Evolutionary conservation across 2,329 filamentous ascomycete genomes (phyloP), one percentile per base, ranked within the genome.

Genomic region (Diaporthe destruens): DNA sequence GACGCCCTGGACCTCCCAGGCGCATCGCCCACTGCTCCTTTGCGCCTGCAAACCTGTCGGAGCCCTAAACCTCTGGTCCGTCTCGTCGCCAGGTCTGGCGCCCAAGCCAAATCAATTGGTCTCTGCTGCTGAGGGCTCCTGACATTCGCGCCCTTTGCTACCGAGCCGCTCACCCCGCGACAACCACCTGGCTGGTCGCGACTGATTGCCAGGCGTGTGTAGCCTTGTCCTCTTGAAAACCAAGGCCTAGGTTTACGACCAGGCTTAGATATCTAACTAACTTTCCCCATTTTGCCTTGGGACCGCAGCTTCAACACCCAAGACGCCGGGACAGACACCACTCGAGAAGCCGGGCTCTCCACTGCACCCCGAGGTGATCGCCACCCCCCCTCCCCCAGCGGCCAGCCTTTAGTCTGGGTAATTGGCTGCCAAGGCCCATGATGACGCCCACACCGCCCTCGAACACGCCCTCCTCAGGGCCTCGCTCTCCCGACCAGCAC

Each of bases 381-480:
- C 29, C 29, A 36, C 32, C 61, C 51, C 20, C 29, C 14, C 36
- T n/a, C 61, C 51, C 20, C 20, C 9, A 36, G 29, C 32, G n/a
- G 29, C 6, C 44, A 16, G 47, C 34, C 47, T 47, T 53, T 23
- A 39, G 61, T 5, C n/a, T 12, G 32, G n/a, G 25, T 20, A 12
- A 53, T 20, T 20, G 47, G 61, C 61, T 39, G 47, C 32, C 47
- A 61, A 61, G 34, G 29, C 34, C 39, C 80, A 83, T 71, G 74
- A 94, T 94, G 93, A 90, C 91, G 74, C 93, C 93, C 32, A 95
- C 93, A 66, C 92, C 94, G 71, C 91, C 92, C 25, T 95, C 93
- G 39, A 94, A 92, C 69, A 92, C 91, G 47, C 93, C 94, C 11
- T 96, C 94, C 76, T 91, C 91, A 73, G 90, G 92, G 47, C 56